These are phyloP conservation scores for Klebsormidium nitens DNA, from an alignment of 139 green algal genomes.

Conservation along the genomic window DNA sequence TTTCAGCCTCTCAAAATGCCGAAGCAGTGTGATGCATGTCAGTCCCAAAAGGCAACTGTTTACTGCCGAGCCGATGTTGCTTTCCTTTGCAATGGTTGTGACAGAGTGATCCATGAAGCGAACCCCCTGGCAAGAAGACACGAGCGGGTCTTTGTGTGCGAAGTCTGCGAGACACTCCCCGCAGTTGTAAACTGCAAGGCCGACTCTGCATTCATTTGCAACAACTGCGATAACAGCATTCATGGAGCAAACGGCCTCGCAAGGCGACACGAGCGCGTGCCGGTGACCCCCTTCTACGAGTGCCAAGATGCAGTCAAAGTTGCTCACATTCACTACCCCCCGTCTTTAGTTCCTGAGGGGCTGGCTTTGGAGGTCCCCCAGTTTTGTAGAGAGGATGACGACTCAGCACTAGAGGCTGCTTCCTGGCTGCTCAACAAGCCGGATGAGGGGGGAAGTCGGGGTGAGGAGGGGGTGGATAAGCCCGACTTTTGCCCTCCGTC, in stretches of 20 bases:
- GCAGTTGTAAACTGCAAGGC: conserved; percentile 27
- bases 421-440: not conserved
- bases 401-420: too few species aligned
- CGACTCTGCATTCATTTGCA: conserved; percentile 34
- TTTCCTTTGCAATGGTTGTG: conserved; percentile 30
- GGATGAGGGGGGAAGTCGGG: too few species aligned
- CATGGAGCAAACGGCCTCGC: conserved; percentile 30
- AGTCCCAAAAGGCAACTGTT: conserved; percentile 12
- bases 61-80: conserved; percentile 35
- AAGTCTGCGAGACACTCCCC: conserved; percentile 31
- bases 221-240: conserved; percentile 30
- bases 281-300: conserved; percentile 31
- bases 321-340: not conserved
- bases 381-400: too few species aligned
- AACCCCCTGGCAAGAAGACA: conserved; percentile 37
- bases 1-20: conserved; percentile 12
- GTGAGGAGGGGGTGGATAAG: too few species aligned
- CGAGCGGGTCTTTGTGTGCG: conserved; percentile 33
- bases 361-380: too few species aligned
- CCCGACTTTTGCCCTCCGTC: too few species aligned
- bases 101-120: conserved; percentile 25
- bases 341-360: too few species aligned
- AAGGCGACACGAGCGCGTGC: conserved; percentile 31
- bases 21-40: conserved; percentile 28
- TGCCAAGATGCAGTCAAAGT: conserved; percentile 3